A percentile compares a stretch with the other conserved stretches of the same genome.
phyloP scores from a whole-genome alignment of 208 protist species.

The Porcisia deanei region DNA sequence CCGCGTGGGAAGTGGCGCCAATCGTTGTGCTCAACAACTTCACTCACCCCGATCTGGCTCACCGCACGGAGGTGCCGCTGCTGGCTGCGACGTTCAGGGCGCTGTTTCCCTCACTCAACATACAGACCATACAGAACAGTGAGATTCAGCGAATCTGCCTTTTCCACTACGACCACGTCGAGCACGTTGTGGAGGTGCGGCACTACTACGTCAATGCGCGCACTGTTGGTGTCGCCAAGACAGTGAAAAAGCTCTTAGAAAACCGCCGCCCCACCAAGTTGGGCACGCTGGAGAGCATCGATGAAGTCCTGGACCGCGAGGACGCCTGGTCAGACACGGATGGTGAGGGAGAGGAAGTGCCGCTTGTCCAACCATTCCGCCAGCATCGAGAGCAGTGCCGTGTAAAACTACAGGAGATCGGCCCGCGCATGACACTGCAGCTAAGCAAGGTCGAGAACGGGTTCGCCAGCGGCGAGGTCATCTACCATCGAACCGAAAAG shows the following conservation, averaged over 20 bases:
- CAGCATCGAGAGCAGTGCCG: slow-evolving; percentile 89
- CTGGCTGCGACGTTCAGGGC: slow-evolving; percentile 86
- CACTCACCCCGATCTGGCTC: slow-evolving; percentile 63
- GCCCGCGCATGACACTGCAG: slow-evolving; percentile 89
- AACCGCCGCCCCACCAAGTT: slow-evolving; percentile 80
- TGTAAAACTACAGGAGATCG: slow-evolving; percentile 92
- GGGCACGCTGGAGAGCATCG: slow-evolving; percentile 76
- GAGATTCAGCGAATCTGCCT: slow-evolving; percentile 87
- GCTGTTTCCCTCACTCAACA: slow-evolving; percentile 82
- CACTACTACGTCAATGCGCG: slow-evolving; percentile 90
- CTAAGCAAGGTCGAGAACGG: slow-evolving; percentile 91
- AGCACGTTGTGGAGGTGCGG: slow-evolving; percentile 86
- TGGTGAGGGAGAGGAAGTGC: slow-evolving; percentile 91
- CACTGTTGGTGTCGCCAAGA: slow-evolving; percentile 74
- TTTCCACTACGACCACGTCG: slow-evolving; percentile 89
- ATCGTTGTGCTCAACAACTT: slow-evolving; percentile 94
- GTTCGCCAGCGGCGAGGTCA: slow-evolving; percentile 83
- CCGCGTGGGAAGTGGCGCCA: slow-evolving; percentile 84
- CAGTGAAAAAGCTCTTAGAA: slow-evolving; percentile 89
- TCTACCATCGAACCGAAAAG: slow-evolving; percentile 72
- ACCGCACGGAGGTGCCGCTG: slow-evolving; percentile 73
- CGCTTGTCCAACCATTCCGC: slow-evolving; percentile 83
- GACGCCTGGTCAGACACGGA: slow-evolving; percentile 91
- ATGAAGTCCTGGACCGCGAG: slow-evolving; percentile 82
- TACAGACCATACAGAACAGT: slow-evolving; percentile 77